Conservation (phyloP, 2,329 filamentous ascomycete species). For the Fusarium continuum region DNA sequence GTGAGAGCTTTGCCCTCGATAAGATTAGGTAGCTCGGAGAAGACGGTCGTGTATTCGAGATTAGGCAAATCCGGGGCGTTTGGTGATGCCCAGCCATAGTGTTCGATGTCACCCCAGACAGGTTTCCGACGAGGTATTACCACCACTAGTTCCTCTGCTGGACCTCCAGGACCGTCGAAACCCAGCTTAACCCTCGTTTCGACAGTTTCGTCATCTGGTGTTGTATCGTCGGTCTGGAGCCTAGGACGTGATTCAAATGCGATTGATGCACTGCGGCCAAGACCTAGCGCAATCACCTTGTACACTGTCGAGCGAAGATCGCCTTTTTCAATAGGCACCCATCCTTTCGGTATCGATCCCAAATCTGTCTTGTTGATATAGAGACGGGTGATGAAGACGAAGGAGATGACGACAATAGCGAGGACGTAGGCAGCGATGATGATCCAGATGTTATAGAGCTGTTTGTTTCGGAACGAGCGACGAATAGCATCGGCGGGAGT, state of each 20-base stretch:
- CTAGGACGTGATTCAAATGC: conserved; percentile 69
- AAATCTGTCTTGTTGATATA: conserved; percentile 86
- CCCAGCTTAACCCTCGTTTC: conserved; percentile 34
- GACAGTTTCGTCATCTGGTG: conserved; percentile 27
- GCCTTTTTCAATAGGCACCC: conserved; percentile 85
- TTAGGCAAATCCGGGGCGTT: conserved; percentile 77
- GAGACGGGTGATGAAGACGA: conserved; percentile 84
- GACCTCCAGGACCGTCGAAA: conserved; percentile 50
- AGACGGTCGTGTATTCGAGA: conserved; percentile 83
- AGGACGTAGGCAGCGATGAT: conserved; percentile 79
- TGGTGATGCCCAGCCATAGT: conserved; percentile 89
- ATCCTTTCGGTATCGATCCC: conserved; percentile 83
- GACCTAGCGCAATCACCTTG: conserved; percentile 75
- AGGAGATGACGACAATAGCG: conserved; percentile 72
- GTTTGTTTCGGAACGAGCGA: conserved; percentile 72
- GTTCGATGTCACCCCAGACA: conserved; percentile 84
- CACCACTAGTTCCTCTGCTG: conserved; percentile 53
- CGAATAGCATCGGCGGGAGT: conserved; percentile 84
- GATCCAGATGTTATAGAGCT: conserved; percentile 84
- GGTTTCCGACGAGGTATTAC: conserved; percentile 61
- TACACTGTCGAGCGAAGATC: conserved; percentile 81
- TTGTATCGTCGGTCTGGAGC: conserved; percentile 31
- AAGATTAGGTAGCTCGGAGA: conserved; percentile 85
- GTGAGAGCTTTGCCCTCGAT: conserved; percentile 95
- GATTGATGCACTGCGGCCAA: conserved; percentile 81